Evolutionary conservation across 495 filamentous ascomycete species (phyloP), one percentile per base, ranked within the genome.

Genomic region (Parmelia sp.): DNA sequence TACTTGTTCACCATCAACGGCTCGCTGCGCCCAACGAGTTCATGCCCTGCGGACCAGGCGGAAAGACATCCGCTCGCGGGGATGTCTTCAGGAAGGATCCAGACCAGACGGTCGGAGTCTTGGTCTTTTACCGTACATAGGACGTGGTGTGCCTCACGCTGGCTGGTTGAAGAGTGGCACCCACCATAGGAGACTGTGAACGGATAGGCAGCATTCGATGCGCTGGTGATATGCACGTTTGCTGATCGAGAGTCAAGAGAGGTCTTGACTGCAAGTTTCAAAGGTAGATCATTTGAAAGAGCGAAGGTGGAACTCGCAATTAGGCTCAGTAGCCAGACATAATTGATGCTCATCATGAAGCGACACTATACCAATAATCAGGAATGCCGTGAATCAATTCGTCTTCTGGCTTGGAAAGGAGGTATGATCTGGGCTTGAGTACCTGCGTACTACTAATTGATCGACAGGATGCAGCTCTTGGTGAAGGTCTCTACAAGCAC

Each of bases 81-180:
- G 4, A 74, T 72, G 60, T 78, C 70, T n/a, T 77, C 74, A 0
- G 83, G 83, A 11, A 83, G 69, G 44, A 82, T 60, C 83, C 83
- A 86, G 23, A 86, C 79, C 14, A 85, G 67, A 14, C 66, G 53
- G 14, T 64, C 62, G 29, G 42, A 25, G 58, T 36, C 39, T 19
- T 45, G 35, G 5, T 59, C n/a, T 6, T 10, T 31, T 31, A 64
- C 45, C n/a, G 45, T 49, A 21, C 10, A 49, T 2, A 49, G 23
- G n/a, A 21, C n/a, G 11, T 49, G 45, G 8, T 49, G 45, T 11
- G 45, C 45, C 14, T 49, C n/a, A 49, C 25, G 45, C 45, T 49
- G n/a, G 45, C 45, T 25, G 45, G 45, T 49, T 49, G 45, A 27
- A 49, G 45, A 25, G n/a, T 49, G 45, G 45, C 23, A 25, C 23